Evolutionary conservation across 179 eudicot species (phyloP).

Genomic region (Actinidia polygama): DNA sequence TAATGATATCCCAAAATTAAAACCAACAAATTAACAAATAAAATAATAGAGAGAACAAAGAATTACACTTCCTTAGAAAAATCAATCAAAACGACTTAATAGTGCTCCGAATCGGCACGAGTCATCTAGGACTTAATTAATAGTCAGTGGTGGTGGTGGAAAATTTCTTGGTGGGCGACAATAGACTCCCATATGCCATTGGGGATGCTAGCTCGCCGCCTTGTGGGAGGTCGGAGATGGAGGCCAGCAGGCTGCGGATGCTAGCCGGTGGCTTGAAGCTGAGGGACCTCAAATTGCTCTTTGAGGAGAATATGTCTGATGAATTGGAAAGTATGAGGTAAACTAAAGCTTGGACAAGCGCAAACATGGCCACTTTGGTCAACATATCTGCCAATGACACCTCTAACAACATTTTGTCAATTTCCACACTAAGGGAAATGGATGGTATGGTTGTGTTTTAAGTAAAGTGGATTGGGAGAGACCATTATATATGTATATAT

Average conservation of each 20-base stretch:
- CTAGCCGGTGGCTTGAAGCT: constrained; percentile 24
- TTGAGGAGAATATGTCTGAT: constrained; percentile 24
- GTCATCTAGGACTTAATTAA: background rate
- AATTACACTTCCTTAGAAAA: too few relatives aligned
- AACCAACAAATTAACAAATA: too few relatives aligned
- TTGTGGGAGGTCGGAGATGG: constrained; percentile 23
- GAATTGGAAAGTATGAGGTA: constrained; percentile 27
- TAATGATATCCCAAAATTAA: too few relatives aligned
- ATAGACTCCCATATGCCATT: background rate
- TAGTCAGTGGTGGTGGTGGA: background rate
- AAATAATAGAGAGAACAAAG: too few relatives aligned
- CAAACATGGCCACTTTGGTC: constrained; percentile 23
- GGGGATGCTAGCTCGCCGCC: background rate
- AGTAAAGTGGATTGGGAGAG: background rate
- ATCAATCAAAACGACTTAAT: too few relatives aligned
- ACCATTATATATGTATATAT: background rate
- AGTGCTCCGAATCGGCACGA: background rate
- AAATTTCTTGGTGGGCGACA: background rate
- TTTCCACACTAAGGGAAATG: background rate
- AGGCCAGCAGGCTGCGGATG: constrained; percentile 17
- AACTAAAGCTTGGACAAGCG: constrained; percentile 31
- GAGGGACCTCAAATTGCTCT: constrained; percentile 20
- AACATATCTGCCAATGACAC: constrained; percentile 10
- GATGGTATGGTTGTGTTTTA: background rate
- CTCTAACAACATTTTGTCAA: background rate